Evolutionary conservation across 2,329 filamentous ascomycete species (phyloP).

Genomic region (Escovopsis sp.): DNA sequence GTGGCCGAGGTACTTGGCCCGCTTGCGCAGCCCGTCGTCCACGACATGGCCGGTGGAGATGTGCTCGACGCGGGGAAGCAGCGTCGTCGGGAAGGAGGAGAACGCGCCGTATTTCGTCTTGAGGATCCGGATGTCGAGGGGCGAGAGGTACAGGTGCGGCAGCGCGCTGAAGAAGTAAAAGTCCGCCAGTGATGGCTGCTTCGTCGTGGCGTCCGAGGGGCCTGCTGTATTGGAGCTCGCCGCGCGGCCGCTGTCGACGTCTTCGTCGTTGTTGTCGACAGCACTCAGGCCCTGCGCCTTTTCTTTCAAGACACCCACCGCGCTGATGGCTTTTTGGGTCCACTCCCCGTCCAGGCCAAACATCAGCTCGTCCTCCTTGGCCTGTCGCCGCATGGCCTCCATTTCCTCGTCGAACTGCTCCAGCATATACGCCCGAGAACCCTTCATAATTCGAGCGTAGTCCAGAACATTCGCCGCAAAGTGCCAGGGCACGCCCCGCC

Average conservation of each 20-base stretch:
- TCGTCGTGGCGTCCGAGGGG: too few species aligned
- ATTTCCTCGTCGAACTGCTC: constrained; percentile 71
- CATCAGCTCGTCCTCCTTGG: constrained; percentile 76
- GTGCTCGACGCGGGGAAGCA: constrained; percentile 75
- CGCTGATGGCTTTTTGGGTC: constrained; percentile 68
- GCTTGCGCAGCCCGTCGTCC: constrained; percentile 68
- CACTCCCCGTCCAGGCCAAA: constrained; percentile 90
- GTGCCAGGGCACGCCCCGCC: constrained; percentile 82
- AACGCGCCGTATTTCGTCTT: constrained; percentile 81
- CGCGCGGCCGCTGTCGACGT: too few species aligned
- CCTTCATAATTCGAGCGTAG: constrained; percentile 91
- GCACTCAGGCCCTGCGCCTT: constrained; percentile 38
- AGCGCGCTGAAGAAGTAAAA: constrained; percentile 85
- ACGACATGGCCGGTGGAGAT: constrained; percentile 79
- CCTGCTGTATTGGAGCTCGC: too few species aligned
- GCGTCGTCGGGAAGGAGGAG: constrained; percentile 65
- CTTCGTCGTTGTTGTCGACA: too few species aligned
- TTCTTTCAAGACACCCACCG: constrained; percentile 61
- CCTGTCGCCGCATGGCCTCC: constrained; percentile 55
- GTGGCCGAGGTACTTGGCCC: constrained; percentile 76
- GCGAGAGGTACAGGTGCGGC: constrained; percentile 77
- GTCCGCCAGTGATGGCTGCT: constrained; percentile 23
- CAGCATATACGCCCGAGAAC: constrained; percentile 74
- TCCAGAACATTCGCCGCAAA: constrained; percentile 88
- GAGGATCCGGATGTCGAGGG: constrained; percentile 81